Evolutionary conservation across 768 basidiomycete genomes (phyloP).

Genomic region (Serendipita vermifera): DNA sequence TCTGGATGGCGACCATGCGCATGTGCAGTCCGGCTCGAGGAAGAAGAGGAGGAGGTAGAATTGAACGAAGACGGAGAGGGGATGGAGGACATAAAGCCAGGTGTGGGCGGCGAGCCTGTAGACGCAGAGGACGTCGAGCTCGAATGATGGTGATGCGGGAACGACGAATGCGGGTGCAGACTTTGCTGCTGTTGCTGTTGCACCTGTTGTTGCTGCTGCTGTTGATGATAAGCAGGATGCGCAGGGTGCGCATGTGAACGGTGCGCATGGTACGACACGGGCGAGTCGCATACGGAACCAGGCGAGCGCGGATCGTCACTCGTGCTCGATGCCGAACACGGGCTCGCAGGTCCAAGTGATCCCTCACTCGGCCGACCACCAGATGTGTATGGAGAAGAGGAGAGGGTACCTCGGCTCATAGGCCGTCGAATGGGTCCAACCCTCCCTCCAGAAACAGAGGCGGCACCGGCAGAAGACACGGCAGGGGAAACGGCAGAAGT

Average conservation of each 20-base stretch:
- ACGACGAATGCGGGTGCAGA: too few species aligned
- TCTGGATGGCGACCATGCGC: background rate
- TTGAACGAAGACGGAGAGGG: background rate
- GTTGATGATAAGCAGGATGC: background rate
- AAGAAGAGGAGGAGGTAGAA: background rate
- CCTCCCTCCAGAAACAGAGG: background rate
- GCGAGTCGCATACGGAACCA: background rate
- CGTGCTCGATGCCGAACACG: background rate
- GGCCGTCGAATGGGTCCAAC: slow-evolving; percentile 5
- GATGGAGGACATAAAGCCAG: background rate
- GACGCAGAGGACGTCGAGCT: background rate
- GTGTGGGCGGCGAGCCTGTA: background rate
- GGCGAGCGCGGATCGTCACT: background rate
- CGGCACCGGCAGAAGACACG: background rate
- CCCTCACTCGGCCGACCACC: background rate
- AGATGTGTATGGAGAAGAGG: background rate
- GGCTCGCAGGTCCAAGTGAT: background rate
- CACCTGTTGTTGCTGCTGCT: too few species aligned
- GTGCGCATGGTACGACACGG: background rate
- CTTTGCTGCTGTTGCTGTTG: too few species aligned
- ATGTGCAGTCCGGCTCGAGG: background rate
- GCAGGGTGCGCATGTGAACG: background rate
- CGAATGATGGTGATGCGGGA: background rate
- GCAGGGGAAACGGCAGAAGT: background rate
- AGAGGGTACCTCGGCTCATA: background rate